Conservation (phyloP, 352 stramenopile genomes). For the Pythium grandisporangium region DNA sequence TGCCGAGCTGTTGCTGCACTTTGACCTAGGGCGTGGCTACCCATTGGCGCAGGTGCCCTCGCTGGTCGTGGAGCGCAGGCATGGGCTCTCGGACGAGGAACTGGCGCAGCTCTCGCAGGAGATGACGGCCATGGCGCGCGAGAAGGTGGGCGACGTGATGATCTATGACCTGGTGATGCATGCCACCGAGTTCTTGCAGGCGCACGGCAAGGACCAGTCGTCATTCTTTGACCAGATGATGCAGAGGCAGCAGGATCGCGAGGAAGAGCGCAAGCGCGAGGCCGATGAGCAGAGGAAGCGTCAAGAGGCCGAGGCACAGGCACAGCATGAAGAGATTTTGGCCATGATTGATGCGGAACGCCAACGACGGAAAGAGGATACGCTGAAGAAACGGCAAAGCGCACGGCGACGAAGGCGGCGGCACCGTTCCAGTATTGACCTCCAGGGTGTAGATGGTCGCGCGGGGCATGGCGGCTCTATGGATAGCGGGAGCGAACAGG, state of each 20-base stretch:
- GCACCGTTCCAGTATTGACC: conserved; percentile 53
- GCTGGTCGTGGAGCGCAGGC: conserved; percentile 55
- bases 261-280: conserved; percentile 49
- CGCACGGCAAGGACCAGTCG: conserved; percentile 75
- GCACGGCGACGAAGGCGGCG: conserved; percentile 21
- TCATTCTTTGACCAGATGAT: conserved; percentile 88
- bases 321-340: conserved; percentile 68
- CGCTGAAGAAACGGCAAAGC: conserved; percentile 41
- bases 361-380: conserved; percentile 48
- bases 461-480: conserved; percentile 11
- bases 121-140: conserved; percentile 42
- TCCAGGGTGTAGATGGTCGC: conserved; percentile 18
- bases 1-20: conserved; percentile 63
- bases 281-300: conserved; percentile 40
- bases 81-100: conserved; percentile 65
- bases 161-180: conserved; percentile 80
- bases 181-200: conserved; percentile 73
- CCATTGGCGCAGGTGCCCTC: conserved; percentile 54
- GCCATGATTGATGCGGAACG: conserved; percentile 72
- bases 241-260: conserved; percentile 58
- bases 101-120: conserved; percentile 38
- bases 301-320: conserved; percentile 49
- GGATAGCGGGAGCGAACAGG: conserved; percentile 10
- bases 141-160: conserved; percentile 68
- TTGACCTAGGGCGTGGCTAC: conserved; percentile 62